Conservation (phyloP, 257 asterid species). For the Primulina huaijiensis region DNA sequence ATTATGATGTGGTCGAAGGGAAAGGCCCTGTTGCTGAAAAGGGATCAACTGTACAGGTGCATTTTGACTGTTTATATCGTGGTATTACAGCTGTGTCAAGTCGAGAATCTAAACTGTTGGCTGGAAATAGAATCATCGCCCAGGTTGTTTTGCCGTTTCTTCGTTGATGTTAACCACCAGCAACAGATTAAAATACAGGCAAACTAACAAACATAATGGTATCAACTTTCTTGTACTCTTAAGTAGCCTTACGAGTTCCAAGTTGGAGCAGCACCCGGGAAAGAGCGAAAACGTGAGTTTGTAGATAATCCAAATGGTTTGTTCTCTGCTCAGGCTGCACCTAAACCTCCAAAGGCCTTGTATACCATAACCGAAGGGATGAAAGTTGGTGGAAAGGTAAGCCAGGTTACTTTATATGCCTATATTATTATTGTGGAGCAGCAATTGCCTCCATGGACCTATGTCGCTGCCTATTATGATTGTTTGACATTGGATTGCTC, state of each 20-base stretch:
- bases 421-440: neutral
- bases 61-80: slow-evolving; percentile 87
- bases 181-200: neutral
- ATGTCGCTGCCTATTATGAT: neutral
- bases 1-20: slow-evolving; percentile 76
- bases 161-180: slow-evolving; percentile 7
- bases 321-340: slow-evolving; percentile 97
- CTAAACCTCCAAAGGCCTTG: slow-evolving; percentile 94
- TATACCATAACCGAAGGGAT: slow-evolving; percentile 83
- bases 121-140: slow-evolving; percentile 86
- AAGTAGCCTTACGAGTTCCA: slow-evolving; percentile 93
- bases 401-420: neutral
- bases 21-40: slow-evolving; percentile 82
- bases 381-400: slow-evolving; percentile 98
- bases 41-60: slow-evolving; percentile 80
- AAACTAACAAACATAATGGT: slow-evolving; percentile 29
- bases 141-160: slow-evolving; percentile 49
- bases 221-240: slow-evolving; percentile 23
- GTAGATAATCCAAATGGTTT: slow-evolving; percentile 88
- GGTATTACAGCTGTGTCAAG: slow-evolving; percentile 94
- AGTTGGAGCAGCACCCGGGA: slow-evolving; percentile 87
- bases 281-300: slow-evolving; percentile 92
- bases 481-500: neutral
- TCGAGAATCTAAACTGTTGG: slow-evolving; percentile 89
- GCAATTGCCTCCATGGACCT: neutral